Evolutionary conservation across 2,329 filamentous ascomycete genomes (phyloP).

Genomic region (Penicillium glabrum): DNA sequence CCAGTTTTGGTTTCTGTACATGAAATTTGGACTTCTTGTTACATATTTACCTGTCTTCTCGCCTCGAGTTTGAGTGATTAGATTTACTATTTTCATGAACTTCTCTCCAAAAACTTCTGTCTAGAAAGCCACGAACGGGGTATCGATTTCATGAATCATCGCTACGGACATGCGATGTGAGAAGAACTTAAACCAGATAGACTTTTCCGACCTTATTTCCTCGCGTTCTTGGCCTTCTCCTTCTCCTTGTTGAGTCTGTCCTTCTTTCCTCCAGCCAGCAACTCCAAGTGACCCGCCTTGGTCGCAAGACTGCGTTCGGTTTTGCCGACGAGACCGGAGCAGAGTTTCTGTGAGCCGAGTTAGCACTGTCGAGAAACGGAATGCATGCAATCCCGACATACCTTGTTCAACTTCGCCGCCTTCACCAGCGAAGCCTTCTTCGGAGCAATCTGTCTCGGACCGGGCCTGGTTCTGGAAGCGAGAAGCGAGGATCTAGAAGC

Average conservation of each 20-base stretch:
- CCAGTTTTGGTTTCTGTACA: slow-evolving; percentile 15
- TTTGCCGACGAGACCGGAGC: slow-evolving; percentile 60
- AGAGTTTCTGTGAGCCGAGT: slow-evolving; percentile 53
- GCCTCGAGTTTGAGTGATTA: neutral
- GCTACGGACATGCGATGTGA: neutral
- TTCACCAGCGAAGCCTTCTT: slow-evolving; percentile 63
- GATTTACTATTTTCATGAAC: slow-evolving; percentile 1
- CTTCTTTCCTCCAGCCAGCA: slow-evolving; percentile 67
- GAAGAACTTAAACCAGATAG: neutral
- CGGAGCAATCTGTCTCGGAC: slow-evolving; percentile 63
- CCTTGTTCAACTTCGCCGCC: slow-evolving; percentile 64
- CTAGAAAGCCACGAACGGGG: slow-evolving; percentile 12
- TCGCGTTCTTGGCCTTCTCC: slow-evolving; percentile 34
- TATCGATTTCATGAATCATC: slow-evolving; percentile 26
- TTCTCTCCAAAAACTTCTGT: neutral
- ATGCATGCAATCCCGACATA: slow-evolving; percentile 22
- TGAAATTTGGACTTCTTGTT: slow-evolving; percentile 5
- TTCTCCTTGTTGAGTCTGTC: slow-evolving; percentile 44
- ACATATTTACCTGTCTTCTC: slow-evolving; percentile 6
- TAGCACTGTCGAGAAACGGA: neutral
- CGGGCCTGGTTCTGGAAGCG: slow-evolving; percentile 54
- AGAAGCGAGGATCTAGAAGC: neutral
- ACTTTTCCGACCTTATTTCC: slow-evolving; percentile 20
- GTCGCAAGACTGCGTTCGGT: slow-evolving; percentile 68
- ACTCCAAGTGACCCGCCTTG: slow-evolving; percentile 68